Evolutionary conservation across 1,284 basidiomycete species (phyloP).

Genomic region (Anthracocystis panici-leucophaei): DNA sequence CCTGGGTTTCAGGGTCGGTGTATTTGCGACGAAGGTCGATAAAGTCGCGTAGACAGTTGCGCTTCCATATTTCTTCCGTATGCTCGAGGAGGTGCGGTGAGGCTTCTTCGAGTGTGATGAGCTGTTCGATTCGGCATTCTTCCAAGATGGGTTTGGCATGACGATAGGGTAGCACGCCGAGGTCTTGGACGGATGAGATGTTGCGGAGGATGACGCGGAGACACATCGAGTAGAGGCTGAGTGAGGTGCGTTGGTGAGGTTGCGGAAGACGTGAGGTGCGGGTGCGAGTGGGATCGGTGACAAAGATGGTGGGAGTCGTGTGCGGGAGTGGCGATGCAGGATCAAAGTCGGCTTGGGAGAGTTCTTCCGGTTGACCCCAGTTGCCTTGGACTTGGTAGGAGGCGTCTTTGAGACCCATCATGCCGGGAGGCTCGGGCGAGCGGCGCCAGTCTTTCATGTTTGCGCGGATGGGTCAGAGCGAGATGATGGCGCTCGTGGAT

Average conservation of each 20-base stretch:
- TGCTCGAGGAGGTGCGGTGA: slow-evolving; percentile 59
- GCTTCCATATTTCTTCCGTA: slow-evolving; percentile 60
- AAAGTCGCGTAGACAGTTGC: slow-evolving; percentile 62
- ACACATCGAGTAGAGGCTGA: slow-evolving; percentile 38
- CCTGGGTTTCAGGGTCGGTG: neutral
- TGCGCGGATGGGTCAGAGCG: neutral
- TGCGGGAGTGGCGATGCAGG: slow-evolving; percentile 30
- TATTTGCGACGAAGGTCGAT: slow-evolving; percentile 55
- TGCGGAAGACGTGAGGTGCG: neutral
- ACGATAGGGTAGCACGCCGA: slow-evolving; percentile 64
- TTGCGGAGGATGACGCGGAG: slow-evolving; percentile 60
- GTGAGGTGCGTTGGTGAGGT: neutral
- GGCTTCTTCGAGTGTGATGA: slow-evolving; percentile 54
- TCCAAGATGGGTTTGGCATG: slow-evolving; percentile 60
- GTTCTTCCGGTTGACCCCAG: slow-evolving; percentile 50
- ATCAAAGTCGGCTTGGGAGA: slow-evolving; percentile 18
- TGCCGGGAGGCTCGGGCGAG: slow-evolving; percentile 56
- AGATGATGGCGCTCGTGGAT: neutral
- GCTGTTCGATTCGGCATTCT: slow-evolving; percentile 61
- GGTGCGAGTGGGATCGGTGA: neutral
- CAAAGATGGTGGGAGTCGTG: slow-evolving; percentile 18
- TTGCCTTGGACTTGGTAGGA: slow-evolving; percentile 23
- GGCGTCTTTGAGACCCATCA: slow-evolving; percentile 51
- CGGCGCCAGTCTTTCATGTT: slow-evolving; percentile 59
- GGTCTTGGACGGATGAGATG: slow-evolving; percentile 54